phyloP scores from a whole-genome alignment of 257 asterid species.

The Solanum habrochaites region DNA sequence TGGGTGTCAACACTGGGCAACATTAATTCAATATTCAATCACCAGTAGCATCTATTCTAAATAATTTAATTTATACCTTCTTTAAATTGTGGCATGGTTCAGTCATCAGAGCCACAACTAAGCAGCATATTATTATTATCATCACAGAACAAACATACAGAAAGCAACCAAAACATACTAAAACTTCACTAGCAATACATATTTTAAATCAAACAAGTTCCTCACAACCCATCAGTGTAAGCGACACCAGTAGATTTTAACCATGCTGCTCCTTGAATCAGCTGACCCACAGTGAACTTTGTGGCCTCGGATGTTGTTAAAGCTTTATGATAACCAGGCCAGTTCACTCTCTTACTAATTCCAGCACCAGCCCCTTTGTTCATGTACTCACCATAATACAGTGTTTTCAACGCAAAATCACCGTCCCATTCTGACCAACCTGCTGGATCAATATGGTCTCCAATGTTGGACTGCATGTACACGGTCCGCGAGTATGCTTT shows the following conservation, averaged over 20 bases:
- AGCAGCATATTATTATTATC: neutral
- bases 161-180: neutral
- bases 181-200: neutral
- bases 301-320: neutral
- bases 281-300: constrained; percentile 5
- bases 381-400: constrained; percentile 12
- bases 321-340: constrained; percentile 5
- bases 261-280: constrained; percentile 9
- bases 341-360: neutral
- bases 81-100: neutral
- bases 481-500: constrained; percentile 12
- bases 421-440: constrained; percentile 15
- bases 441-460: constrained; percentile 2
- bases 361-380: constrained; percentile 16
- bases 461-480: constrained; percentile 8
- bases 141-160: neutral
- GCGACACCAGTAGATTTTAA: constrained; percentile 6
- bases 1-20: too few species aligned
- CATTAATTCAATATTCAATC: neutral
- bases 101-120: neutral
- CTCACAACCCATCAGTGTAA: constrained; percentile 3
- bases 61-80: neutral
- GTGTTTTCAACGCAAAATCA: constrained; percentile 1
- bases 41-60: neutral
- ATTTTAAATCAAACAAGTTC: neutral